phyloP scores from a whole-genome alignment of 805 yeast genomes.

The Yarrowia sp. region DNA sequence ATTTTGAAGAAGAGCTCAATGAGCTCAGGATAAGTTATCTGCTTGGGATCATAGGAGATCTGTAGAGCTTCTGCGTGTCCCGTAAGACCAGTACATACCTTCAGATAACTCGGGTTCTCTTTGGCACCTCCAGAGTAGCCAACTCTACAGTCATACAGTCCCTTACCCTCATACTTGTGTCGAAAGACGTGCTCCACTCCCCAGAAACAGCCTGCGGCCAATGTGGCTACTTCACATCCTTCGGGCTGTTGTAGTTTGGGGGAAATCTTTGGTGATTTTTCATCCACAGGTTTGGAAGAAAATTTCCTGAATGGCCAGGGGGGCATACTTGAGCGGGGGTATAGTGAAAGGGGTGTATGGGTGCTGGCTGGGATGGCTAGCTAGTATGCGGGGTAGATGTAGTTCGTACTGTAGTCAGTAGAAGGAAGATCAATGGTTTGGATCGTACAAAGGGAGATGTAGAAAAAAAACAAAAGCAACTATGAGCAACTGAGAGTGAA shows the following conservation, averaged over 20 bases:
- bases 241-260: slow-evolving; percentile 39
- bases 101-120: slow-evolving; percentile 56
- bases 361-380: background rate
- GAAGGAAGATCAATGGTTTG: too few species aligned
- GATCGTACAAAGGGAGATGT: background rate
- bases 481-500: background rate
- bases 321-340: background rate
- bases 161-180: slow-evolving; percentile 59
- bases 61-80: slow-evolving; percentile 77
- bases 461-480: background rate
- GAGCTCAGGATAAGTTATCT: slow-evolving; percentile 55
- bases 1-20: slow-evolving; percentile 82
- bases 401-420: background rate
- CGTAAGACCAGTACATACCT: slow-evolving; percentile 74
- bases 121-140: slow-evolving; percentile 84
- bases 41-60: slow-evolving; percentile 70
- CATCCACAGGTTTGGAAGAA: slow-evolving; percentile 6
- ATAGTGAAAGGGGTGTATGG: too few species aligned
- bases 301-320: background rate
- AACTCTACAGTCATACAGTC: slow-evolving; percentile 71
- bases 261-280: slow-evolving; percentile 26
- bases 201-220: slow-evolving; percentile 56
- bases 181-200: slow-evolving; percentile 73
- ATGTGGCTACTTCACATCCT: slow-evolving; percentile 53
- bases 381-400: background rate